Base-by-base conservation (phyloP, 2,329 filamentous ascomycete genomes). In the Microdochium nivale region DNA sequence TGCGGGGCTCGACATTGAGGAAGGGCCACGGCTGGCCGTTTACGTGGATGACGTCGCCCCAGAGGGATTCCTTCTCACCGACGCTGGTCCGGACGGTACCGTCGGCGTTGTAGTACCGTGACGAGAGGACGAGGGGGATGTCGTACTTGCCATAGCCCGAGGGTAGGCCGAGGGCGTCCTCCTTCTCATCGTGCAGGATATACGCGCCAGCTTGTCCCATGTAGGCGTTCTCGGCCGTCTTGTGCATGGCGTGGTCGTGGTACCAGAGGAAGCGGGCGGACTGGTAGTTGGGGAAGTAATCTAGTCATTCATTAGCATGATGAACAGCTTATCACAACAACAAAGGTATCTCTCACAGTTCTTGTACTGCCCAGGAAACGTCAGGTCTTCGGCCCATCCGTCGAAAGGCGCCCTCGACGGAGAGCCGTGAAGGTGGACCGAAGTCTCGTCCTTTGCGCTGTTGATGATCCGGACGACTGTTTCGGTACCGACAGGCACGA, bases 11-110 rank as follows among this genome's bases (percentile, higher is more conserved):
- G 3, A 82, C 79, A n/a, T 73, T 69, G 10, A 80, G 57, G 55
- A 70, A 81, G 2, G 80, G 80, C 79, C 79, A 83, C 2, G 79
- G 79, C 54, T 78, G 73, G 2, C 75, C 76, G 56, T 83, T 82
- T 51, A 81, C 78, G 46, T 81, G 72, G 49, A 81, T 79, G 2
- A 79, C 65, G 57, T 83, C 79, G 35, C 79, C 79, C 58, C 72
- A 80, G n/a, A 80, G 66, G 54, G 71, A 75, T 24, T 66, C 65
- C 2, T 64, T 63, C 54, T 79, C 73, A 19, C 70, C 66, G 1
- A 65, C 67, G 0, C 75, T 70, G 5, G 71, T 75, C 19, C 70
- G 64, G 9, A 82, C 68, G 3, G 74, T 68, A 9, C 78, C 79
- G 53, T 78, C 72, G 1, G 60, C 25, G 50, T 76, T 70, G 62